Conservation (phyloP, 148 eudicot species). For the Nepenthes gracilis region DNA sequence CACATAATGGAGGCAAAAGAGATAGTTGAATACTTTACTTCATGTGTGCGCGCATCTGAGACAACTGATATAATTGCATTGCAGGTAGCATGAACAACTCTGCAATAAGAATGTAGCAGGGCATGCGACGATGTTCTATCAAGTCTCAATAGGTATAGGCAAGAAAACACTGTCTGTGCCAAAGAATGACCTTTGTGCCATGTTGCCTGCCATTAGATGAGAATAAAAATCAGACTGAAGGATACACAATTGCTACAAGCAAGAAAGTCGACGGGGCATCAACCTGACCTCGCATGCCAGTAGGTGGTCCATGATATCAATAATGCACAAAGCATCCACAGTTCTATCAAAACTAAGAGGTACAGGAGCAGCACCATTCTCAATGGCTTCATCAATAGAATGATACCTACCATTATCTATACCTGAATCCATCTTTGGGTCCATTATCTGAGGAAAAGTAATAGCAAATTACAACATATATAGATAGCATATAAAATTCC, state of each 20-base stretch:
- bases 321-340: conserved; percentile 45
- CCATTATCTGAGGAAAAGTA: conserved; percentile 65
- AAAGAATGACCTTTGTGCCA: conserved; percentile 99
- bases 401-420: conserved; percentile 61
- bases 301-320: conserved; percentile 92
- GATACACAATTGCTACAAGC: not conserved
- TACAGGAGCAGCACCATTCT: conserved; percentile 90
- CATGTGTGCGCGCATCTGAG: conserved; percentile 92
- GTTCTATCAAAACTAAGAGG: conserved; percentile 78
- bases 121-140: conserved; percentile 82
- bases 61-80: conserved; percentile 82
- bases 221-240: conserved; percentile 6
- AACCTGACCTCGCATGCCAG: conserved; percentile 85
- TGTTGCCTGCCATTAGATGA: conserved; percentile 73
- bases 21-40: conserved; percentile 65
- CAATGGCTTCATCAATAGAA: conserved; percentile 93
- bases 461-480: not conserved
- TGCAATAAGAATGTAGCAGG: conserved; percentile 73
- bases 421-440: conserved; percentile 99
- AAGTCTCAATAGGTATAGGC: conserved; percentile 79
- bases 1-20: conserved; percentile 13
- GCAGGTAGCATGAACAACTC: conserved; percentile 72
- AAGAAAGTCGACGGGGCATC: conserved; percentile 3
- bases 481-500: not conserved
- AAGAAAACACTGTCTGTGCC: conserved; percentile 90